A percentile compares a stretch with the other conserved stretches of the same genome.
phyloP scores from a whole-genome alignment of 176 grass and related monocot species.

The Phyllostachys edulis region DNA sequence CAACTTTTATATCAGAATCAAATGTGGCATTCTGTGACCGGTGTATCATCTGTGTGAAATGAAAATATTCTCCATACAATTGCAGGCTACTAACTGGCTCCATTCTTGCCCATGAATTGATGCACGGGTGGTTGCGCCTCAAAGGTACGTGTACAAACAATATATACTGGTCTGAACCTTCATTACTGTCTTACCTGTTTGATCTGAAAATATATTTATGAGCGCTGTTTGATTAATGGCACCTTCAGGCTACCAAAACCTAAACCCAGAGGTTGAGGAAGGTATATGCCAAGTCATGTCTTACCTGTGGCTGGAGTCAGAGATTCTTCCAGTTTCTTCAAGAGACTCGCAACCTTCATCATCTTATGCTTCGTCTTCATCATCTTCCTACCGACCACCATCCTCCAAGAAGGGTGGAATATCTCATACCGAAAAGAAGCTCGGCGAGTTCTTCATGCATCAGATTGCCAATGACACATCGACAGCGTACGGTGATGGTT shows the following conservation, averaged over 20 bases:
- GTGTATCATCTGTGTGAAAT: constrained; percentile 10
- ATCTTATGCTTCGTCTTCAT: constrained; percentile 62
- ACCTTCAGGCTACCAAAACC: constrained; percentile 66
- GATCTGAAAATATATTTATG: neutral
- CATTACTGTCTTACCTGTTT: neutral
- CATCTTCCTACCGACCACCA: constrained; percentile 44
- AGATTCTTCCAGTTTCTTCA: constrained; percentile 66
- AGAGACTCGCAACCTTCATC: constrained; percentile 46
- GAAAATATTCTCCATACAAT: constrained; percentile 10
- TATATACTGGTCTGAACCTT: neutral
- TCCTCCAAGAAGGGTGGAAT: constrained; percentile 83
- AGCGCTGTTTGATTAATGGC: constrained; percentile 14
- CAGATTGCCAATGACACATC: constrained; percentile 90
- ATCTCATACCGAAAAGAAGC: constrained; percentile 90
- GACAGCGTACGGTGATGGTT: constrained; percentile 77
- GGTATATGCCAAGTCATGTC: constrained; percentile 96
- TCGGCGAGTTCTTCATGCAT: constrained; percentile 94
- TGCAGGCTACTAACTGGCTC: constrained; percentile 91
- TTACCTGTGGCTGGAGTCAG: constrained; percentile 91
- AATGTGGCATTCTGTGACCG: neutral
- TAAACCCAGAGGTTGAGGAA: constrained; percentile 73
- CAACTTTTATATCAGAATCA: neutral
- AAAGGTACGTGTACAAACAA: constrained; percentile 60
- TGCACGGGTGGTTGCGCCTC: constrained; percentile 90
- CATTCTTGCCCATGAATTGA: constrained; percentile 94